These are phyloP conservation scores for Acanthamoeba lenticulata DNA, from an alignment of 208 protist species.

Conservation along the genomic window DNA sequence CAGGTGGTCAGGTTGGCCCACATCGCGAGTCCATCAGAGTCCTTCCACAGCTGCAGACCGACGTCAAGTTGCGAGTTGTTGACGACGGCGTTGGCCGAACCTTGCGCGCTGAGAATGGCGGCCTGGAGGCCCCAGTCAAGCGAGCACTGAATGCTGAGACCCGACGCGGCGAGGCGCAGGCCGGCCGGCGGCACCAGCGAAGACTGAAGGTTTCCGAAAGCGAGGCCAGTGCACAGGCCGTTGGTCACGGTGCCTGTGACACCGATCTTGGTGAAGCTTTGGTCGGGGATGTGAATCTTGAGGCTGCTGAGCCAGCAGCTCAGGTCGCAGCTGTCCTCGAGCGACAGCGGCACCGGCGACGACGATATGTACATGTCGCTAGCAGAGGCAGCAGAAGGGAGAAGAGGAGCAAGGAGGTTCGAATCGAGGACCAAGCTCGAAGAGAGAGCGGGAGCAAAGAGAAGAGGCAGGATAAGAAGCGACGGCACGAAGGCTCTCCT, in stretches of 20 bases:
- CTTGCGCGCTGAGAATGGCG: not conserved
- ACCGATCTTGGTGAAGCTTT: not conserved
- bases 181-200: not conserved
- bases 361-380: not conserved
- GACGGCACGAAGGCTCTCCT: not conserved
- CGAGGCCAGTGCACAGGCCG: conserved; percentile 16
- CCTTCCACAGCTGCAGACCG: not conserved
- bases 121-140: not conserved
- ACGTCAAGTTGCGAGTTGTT: not conserved
- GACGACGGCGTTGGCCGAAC: conserved; percentile 4
- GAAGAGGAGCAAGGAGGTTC: not conserved
- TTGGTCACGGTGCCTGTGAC: conserved; percentile 43
- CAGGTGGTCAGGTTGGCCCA: conserved; percentile 17
- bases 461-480: not conserved
- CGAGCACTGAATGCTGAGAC: conserved; percentile 53
- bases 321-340: conserved; percentile 29
- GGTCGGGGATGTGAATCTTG: conserved; percentile 65
- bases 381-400: not conserved
- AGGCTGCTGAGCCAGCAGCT: conserved; percentile 58
- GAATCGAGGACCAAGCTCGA: not conserved
- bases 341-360: not conserved
- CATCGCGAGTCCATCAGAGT: conserved; percentile 61
- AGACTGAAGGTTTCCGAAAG: conserved; percentile 29
- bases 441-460: not conserved
- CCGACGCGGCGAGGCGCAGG: not conserved